Percentiles rank a stretch among this genome's conserved stretches.
These are phyloP conservation scores for Whalleya microplaca DNA, from an alignment of 2,329 filamentous ascomycete species.

Conservation along the genomic window DNA sequence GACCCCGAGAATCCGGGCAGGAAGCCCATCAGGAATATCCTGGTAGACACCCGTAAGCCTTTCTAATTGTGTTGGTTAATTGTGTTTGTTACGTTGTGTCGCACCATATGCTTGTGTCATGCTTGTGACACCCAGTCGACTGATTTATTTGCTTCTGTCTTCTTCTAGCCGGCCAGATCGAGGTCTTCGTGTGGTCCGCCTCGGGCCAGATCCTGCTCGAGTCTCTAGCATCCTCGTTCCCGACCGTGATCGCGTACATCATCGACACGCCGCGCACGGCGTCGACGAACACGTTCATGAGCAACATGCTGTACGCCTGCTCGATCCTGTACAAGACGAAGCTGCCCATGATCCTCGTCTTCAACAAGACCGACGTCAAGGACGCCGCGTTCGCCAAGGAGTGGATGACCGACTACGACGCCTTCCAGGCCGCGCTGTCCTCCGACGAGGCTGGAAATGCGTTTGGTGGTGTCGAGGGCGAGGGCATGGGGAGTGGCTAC, in stretches of 20 bases:
- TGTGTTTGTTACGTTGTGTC: too few species aligned
- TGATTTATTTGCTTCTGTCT: conserved; percentile 1
- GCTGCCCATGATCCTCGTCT: conserved; percentile 96
- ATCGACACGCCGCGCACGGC: conserved; percentile 95
- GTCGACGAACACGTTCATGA: conserved; percentile 98
- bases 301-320: conserved; percentile 99
- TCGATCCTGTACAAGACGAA: conserved; percentile 99
- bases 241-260: conserved; percentile 95
- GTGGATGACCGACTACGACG: conserved; percentile 99
- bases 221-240: conserved; percentile 89
- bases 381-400: conserved; percentile 90
- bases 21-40: conserved; percentile 76
- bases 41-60: conserved; percentile 78
- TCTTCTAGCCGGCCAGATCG: conserved; percentile 79
- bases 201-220: conserved; percentile 93
- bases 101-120: background rate
- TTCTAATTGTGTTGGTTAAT: too few species aligned
- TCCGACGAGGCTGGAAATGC: conserved; percentile 78
- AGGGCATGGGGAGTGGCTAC: conserved; percentile 81
- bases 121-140: too few species aligned
- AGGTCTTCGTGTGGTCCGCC: conserved; percentile 98
- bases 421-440: conserved; percentile 84
- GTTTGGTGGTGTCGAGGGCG: conserved; percentile 73
- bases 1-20: conserved; percentile 61
- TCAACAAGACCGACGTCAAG: conserved; percentile 98